phyloP scores from a whole-genome alignment of 2,329 filamentous ascomycete genomes.

The Lomentospora prolificans region DNA sequence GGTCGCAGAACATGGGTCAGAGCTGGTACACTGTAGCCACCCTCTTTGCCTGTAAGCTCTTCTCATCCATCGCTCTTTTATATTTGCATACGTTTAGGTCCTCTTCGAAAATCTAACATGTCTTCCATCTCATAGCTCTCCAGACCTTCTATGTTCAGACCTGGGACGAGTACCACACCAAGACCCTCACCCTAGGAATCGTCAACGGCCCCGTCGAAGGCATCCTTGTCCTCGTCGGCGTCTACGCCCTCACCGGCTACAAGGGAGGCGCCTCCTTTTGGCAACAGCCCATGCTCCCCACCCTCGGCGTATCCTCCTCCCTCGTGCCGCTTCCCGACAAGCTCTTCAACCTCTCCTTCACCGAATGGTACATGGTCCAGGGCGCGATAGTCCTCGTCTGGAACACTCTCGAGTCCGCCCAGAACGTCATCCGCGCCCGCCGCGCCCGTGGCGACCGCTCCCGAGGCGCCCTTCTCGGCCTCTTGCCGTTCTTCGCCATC shows the following conservation, averaged over 20 bases:
- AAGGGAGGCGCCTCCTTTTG: constrained; percentile 88
- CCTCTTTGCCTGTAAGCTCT: constrained; percentile 65
- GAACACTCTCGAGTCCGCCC: constrained; percentile 71
- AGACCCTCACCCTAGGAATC: constrained; percentile 84
- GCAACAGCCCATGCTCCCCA: constrained; percentile 70
- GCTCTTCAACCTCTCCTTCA: constrained; percentile 75
- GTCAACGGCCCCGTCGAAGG: constrained; percentile 94
- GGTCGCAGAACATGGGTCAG: constrained; percentile 86
- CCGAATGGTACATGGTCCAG: constrained; percentile 86
- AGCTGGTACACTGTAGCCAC: constrained; percentile 78
- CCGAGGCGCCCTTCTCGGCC: constrained; percentile 67
- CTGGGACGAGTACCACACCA: constrained; percentile 98
- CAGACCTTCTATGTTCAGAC: constrained; percentile 98
- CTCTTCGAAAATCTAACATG: constrained; percentile 9
- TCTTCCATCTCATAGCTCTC: constrained; percentile 44
- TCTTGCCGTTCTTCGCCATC: constrained; percentile 68
- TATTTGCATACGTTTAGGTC: background rate
- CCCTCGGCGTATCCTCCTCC: constrained; percentile 52
- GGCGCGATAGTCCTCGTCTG: constrained; percentile 71
- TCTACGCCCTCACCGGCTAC: constrained; percentile 76
- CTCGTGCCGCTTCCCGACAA: constrained; percentile 50
- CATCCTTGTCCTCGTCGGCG: constrained; percentile 68
- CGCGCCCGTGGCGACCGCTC: constrained; percentile 62
- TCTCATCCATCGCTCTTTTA: background rate
- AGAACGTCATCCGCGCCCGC: constrained; percentile 77